A percentile compares a stretch with the other conserved stretches of the same genome.
These are phyloP conservation scores for Leptographium flavum DNA, from an alignment of 2,329 filamentous ascomycete genomes.

Conservation along the genomic window DNA sequence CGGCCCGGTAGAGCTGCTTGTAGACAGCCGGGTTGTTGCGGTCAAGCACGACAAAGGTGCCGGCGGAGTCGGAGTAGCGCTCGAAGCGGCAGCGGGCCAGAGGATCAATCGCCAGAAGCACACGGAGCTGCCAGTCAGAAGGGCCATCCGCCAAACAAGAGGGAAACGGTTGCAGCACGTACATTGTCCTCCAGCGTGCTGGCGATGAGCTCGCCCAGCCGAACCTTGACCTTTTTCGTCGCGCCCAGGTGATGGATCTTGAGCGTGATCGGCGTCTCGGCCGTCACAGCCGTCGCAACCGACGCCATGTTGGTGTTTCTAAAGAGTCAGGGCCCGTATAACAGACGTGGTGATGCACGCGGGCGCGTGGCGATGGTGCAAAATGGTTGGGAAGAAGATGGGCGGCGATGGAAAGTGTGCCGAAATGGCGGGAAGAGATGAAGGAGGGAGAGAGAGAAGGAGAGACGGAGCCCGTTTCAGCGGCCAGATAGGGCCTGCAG, in stretches of 20 bases:
- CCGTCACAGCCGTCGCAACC: conserved; percentile 19
- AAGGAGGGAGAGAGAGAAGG: neutral
- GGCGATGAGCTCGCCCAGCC: conserved; percentile 68
- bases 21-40: conserved; percentile 67
- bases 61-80: conserved; percentile 89
- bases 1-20: conserved; percentile 92
- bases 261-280: conserved; percentile 67
- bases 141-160: no score
- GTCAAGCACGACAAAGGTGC: conserved; percentile 66
- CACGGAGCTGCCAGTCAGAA: conserved; percentile 46
- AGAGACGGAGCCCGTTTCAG: neutral
- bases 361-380: neutral
- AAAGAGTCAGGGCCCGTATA: no score
- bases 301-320: conserved; percentile 17
- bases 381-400: neutral
- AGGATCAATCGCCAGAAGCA: conserved; percentile 48
- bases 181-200: conserved; percentile 71
- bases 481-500: neutral
- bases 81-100: conserved; percentile 58
- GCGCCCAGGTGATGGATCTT: conserved; percentile 68
- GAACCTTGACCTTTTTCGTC: conserved; percentile 76
- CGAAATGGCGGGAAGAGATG: neutral
- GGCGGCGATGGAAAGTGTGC: neutral
- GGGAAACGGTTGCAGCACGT: conserved; percentile 36
- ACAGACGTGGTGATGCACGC: no score